Evolutionary conservation across 257 asterid species (phyloP), one percentile per base, ranked within the genome.

Genomic region (Eucommia ulmoides): DNA sequence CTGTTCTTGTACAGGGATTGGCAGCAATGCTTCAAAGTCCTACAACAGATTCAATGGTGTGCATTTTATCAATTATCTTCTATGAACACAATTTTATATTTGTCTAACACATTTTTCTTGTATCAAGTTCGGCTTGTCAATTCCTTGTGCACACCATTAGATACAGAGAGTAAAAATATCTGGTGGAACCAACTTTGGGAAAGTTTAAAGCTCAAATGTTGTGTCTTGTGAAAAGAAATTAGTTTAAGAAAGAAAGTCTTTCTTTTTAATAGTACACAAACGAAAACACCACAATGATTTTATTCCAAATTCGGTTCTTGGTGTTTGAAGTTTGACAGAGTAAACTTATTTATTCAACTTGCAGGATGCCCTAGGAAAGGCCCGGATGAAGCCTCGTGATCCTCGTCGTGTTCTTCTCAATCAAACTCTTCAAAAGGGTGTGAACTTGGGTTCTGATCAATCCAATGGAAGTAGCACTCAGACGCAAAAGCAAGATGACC

Each of bases 361-460:
- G 61, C 89, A 91, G 98, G 98, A 76, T 63, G 94, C 78, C 55
- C 58, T 76, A 29, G 93, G 80, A 45, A 78, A 67, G 61, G 70
- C 76, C 52, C 86, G 94, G 29, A 86, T 91, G 96, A 91, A 81
- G 69, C 87, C 93, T 55, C 96, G 96, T 22, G 96, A 91, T 61
- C 98, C 98, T 42, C 96, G 98, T 7, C 95, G 96, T 51, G 60
- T 69, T 64, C 83, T 91, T 54, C 92, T 78, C 51, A 77, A 60
- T 59, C 62, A 54, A 60, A 66, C 77, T 23, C 63, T 67, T 56
- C 83, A 68, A 41, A 75, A 72, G 60, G 67, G 70, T 54, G 67
- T 54, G 45, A 41, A 57, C 63, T 20, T 65, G 54, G 81, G 64
- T 25, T 51, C 65, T 45, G 85, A 80, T 66, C 93, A 74, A 63